Evolutionary conservation across 441 rosid genomes (phyloP), one percentile per base, ranked within the genome.

Genomic region (Jatropha podagrica): DNA sequence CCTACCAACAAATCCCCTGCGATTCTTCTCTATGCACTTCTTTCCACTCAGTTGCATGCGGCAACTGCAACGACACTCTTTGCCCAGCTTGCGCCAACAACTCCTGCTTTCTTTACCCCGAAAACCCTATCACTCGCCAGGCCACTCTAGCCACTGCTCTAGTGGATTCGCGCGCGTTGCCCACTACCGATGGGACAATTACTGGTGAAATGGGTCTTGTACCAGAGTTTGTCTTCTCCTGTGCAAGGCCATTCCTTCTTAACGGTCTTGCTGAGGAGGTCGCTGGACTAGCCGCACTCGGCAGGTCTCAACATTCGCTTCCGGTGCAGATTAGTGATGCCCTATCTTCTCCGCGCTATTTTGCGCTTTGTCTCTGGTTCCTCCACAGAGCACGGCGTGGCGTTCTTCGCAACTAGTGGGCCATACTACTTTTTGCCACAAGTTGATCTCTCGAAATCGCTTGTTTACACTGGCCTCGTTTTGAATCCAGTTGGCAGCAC

Each of bases 211-310:
- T 65, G 2, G 83, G 68, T 20, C 55, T 59, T 1, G 78, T 78
- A n/a, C 37, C 80, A 0, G 69, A 37, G 5, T 81, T 89, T 51
- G 15, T 86, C 17, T 82, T 89, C 78, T 69, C 85, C 4, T 87
- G 91, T 58, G 86, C 81, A 4, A 66, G 82, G 0, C 80, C 83
- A 8, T 86, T 56, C n/a, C 72, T 89, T 26, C 73, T 87, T 11
- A 44, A 83, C 4, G 90, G 91, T 5, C 88, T 87, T 1, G 88
- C 88, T 0, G 52, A 10, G 6, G 88, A 86, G 0, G 84, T 67
- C 18, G 32, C 51, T 37, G 93, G 93, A n/a, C 84, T 89, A 82
- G 91, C 87, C 15, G 93, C 88, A 4, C 78, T 89, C 1, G 91
- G 91, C 6, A 55, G 90, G 65, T 82, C 86, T 4, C 80, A 74